Base-by-base conservation (phyloP, 306 rosid species). In the Acacia acuminata region DNA sequence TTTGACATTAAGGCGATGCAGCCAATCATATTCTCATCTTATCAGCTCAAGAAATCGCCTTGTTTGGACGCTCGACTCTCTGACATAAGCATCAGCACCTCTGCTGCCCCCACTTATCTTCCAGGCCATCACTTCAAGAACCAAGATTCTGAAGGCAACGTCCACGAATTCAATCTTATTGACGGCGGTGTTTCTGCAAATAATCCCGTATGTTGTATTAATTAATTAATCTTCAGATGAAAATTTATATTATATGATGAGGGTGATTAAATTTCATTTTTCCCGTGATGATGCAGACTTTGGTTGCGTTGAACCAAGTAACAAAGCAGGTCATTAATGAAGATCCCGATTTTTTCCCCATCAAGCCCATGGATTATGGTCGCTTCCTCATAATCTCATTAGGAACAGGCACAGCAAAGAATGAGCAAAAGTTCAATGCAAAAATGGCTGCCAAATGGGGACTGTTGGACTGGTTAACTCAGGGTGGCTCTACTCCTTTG, bases 1-100 rank as follows among this genome's bases (percentile, higher is more conserved):
- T 91, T 91, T 43, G 97, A 92, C 61, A 89, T 92, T 19, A 91
- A 88, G 84, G 61, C 61, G 17, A 65, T 91, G 81, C 94, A 89
- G 45, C 93, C 94, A n/a, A 79, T 79, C 7, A 43, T 92, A 79
- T 92, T 92, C 81, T 89, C 97, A 7, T 79, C 86, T 44, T 90
- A 85, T 79, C 80, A 89, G 87, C 32, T 80, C 24, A 86, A 79
- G 72, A 73, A 8, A 3, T 44, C 61, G 3, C 79, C 90, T 2
- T 8, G 32, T 14, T 80, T 84, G 56, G 77, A 89, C 44, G 90
- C 81, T 64, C 75, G 48, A 25, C 80, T 87, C 60, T 84, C 90
- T 3, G 90, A 84, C 80, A 75, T 89, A 60, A 85, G 90, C 73
- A 81, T 87, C 19, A 40, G 73, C 14, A 89, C 90, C 4, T 89